phyloP scores from a whole-genome alignment of 768 basidiomycete genomes.

The Rhizopogon vinicolor region DNA sequence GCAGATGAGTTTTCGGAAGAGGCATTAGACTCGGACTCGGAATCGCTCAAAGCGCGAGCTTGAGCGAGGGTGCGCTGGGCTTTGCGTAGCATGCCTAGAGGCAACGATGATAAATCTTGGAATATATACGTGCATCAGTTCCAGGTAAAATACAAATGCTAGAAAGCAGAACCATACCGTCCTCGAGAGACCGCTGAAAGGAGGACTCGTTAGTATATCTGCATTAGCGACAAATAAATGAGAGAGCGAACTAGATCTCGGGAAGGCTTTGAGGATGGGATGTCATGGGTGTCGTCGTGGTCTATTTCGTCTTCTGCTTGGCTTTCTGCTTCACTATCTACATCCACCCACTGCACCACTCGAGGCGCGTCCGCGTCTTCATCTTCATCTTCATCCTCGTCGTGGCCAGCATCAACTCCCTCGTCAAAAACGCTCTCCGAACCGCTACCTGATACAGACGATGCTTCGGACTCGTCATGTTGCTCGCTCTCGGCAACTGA shows the following conservation, averaged over 20 bases:
- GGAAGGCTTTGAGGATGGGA: slow-evolving; percentile 6
- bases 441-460: background rate
- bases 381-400: slow-evolving; percentile 26
- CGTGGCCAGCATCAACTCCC: slow-evolving; percentile 4
- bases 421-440: slow-evolving; percentile 1
- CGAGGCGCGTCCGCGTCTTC: slow-evolving; percentile 47
- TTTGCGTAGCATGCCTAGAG: slow-evolving; percentile 59
- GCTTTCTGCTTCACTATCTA: slow-evolving; percentile 8
- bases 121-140: background rate
- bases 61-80: slow-evolving; percentile 55
- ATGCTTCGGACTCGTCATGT: background rate
- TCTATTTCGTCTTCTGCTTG: slow-evolving; percentile 7
- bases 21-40: slow-evolving; percentile 30
- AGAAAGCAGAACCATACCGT: slow-evolving; percentile 12
- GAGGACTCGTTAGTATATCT: background rate
- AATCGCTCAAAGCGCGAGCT: slow-evolving; percentile 33
- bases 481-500: slow-evolving; percentile 6
- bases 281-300: slow-evolving; percentile 8
- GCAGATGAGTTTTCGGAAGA: slow-evolving; percentile 10
- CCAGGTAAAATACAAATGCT: background rate
- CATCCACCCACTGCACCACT: slow-evolving; percentile 55
- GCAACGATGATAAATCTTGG: slow-evolving; percentile 54
- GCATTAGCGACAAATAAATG: background rate
- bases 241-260: slow-evolving; percentile 11
- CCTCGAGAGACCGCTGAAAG: slow-evolving; percentile 20